Percentiles rank a stretch among this genome's conserved stretches.
Evolutionary conservation across 495 filamentous ascomycete species (phyloP).

Genomic region (Penicillium egyptiacum): DNA sequence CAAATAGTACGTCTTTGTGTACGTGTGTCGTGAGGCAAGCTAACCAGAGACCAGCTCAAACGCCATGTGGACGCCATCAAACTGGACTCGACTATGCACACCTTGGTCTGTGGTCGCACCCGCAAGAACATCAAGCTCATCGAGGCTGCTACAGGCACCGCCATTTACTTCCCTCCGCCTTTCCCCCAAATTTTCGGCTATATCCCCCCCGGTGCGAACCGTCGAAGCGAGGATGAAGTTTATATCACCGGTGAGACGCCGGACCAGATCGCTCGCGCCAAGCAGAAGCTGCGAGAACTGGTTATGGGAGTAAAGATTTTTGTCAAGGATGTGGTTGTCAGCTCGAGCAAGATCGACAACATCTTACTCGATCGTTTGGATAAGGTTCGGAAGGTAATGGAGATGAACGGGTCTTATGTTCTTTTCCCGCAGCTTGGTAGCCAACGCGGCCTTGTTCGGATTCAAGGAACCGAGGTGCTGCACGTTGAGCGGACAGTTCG

Average conservation of each 20-base stretch:
- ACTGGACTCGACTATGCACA: conserved; percentile 84
- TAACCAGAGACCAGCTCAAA: conserved; percentile 65
- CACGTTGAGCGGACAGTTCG: conserved; percentile 91
- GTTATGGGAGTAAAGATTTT: conserved; percentile 78
- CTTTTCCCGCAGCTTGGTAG: conserved; percentile 83
- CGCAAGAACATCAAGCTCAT: conserved; percentile 97
- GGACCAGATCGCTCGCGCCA: conserved; percentile 79
- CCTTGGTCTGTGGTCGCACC: conserved; percentile 83
- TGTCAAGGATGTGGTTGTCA: conserved; percentile 85
- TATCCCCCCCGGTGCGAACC: conserved; percentile 71
- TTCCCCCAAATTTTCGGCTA: conserved; percentile 90
- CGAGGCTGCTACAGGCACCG: conserved; percentile 88
- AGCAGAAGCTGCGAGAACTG: conserved; percentile 82
- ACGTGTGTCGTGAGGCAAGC: conserved; percentile 12
- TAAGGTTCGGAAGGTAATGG: conserved; percentile 96
- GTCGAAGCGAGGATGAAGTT: conserved; percentile 82
- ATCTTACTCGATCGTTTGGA: conserved; percentile 88
- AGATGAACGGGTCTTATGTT: conserved; percentile 91
- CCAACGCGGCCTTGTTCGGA: conserved; percentile 72
- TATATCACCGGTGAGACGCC: conserved; percentile 87
- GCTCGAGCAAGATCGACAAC: conserved; percentile 87
- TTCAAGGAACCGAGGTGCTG: conserved; percentile 88
- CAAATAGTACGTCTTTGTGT: conserved; percentile 69
- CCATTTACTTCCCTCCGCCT: conserved; percentile 95
- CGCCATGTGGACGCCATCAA: conserved; percentile 79